Base-by-base conservation (phyloP, 129 eudicot species). In the Flaveria bidentis region DNA sequence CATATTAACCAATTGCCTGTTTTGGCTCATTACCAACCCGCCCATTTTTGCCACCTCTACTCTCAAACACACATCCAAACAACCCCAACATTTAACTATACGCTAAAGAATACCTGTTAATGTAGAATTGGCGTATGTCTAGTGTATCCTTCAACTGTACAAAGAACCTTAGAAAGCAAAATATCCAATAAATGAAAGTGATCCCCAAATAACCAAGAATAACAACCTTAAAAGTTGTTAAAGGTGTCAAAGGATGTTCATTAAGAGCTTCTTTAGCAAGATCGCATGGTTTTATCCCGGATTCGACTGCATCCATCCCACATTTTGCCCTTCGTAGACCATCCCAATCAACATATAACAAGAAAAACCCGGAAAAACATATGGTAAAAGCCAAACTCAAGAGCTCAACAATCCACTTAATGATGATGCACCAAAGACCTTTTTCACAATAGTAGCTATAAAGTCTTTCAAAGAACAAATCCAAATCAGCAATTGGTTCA, bases 231-330 rank as follows among this genome's bases (percentile, higher is more conserved):
- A 84, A 81, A 68, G 87, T 82, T 13, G 99, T 87, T 63, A 94
- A 77, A 9, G 99, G 99, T 11, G 87, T 89, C 80, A 94, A 78
- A 1, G 99, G 99, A 82, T 94, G 97, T 66, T 86, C 56, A 86
- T 89, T 89, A 75, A 94, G 86, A 71, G 97, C 97, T 72, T 94
- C 99, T 72, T 87, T 87, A 30, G 92, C 85, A 72, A 94, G 82
- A 85, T 94, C 96, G 69, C 99, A 94, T 6, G 96, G 99, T 76
- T 90, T 91, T 58, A 84, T 83, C 52, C 97, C 97, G 22, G 91
- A 91, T 84, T 93, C 96, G 26, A 93, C 93, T 2, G 98, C 98
- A 88, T 85, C 97, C 88, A 93, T 93, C 42, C 98, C 99, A 85
- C 99, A 94, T 78, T 94, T 89, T 16, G 97, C 97, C 79, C 84